Conservation (phyloP, 1,284 basidiomycete genomes). For the Rhizoctonia solani region DNA sequence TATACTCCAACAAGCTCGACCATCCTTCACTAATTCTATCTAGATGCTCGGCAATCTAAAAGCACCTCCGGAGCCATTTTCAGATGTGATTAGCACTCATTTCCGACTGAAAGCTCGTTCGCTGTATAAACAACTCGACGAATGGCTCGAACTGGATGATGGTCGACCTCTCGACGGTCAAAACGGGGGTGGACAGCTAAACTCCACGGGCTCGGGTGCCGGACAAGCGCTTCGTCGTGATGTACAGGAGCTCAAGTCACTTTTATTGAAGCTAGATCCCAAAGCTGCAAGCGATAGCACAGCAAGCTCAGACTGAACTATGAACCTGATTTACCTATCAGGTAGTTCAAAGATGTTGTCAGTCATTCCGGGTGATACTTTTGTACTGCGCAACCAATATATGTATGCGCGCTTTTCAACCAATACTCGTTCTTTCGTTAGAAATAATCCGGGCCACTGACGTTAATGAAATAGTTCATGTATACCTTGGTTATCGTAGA, state of each 20-base stretch:
- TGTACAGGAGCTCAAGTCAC: conserved; percentile 44
- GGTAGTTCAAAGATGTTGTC: background rate
- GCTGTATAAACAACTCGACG: conserved; percentile 73
- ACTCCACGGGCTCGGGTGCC: conserved; percentile 51
- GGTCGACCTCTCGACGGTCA: conserved; percentile 59
- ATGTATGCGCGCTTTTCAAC: conserved; percentile 32
- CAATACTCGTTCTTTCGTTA: background rate
- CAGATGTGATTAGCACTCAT: conserved; percentile 82
- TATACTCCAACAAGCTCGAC: conserved; percentile 1
- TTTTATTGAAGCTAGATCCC: conserved; percentile 32
- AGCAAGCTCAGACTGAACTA: conserved; percentile 13
- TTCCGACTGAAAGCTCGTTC: conserved; percentile 81
- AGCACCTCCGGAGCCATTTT: conserved; percentile 79
- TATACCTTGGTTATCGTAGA: too few relatives aligned
- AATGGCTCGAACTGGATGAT: conserved; percentile 76
- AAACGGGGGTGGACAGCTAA: conserved; percentile 45
- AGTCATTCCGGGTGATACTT: conserved; percentile 1
- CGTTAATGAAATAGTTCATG: too few relatives aligned
- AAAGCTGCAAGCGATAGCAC: conserved; percentile 1
- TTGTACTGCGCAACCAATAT: background rate
- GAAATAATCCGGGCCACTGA: background rate
- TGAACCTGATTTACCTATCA: background rate
- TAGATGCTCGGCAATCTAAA: conserved; percentile 86
- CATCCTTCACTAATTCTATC: conserved; percentile 36
- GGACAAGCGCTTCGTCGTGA: conserved; percentile 65